Conservation (phyloP, 1,284 basidiomycete species). For the Naganishia sp. region DNA sequence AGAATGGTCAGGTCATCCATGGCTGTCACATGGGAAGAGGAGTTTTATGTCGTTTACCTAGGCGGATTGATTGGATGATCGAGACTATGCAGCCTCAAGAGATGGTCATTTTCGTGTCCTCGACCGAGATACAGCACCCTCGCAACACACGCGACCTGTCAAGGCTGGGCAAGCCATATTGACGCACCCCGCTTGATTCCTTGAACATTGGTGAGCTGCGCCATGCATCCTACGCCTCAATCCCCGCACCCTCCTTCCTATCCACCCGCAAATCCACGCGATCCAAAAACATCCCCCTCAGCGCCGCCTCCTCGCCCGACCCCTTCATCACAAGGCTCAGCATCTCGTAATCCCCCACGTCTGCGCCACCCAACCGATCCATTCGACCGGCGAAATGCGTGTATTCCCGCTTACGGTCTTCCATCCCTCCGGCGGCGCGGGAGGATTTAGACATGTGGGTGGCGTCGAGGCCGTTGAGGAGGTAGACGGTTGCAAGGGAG, state of each 20-base stretch:
- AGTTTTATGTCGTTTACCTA: too few relatives aligned
- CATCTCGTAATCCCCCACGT: constrained; percentile 2
- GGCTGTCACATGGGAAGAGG: too few relatives aligned
- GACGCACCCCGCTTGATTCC: too few relatives aligned
- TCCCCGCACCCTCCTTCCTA: constrained; percentile 5
- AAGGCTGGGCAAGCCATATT: too few relatives aligned
- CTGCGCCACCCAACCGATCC: constrained; percentile 18
- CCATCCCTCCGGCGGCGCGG: constrained; percentile 21
- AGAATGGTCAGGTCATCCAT: too few relatives aligned
- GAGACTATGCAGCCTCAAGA: too few relatives aligned
- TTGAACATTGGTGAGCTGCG: too few relatives aligned
- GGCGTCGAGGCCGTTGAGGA: constrained; percentile 30
- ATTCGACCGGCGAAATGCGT: constrained; percentile 31
- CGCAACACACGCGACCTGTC: too few relatives aligned
- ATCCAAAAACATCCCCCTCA: constrained; percentile 14
- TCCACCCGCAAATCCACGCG: constrained; percentile 1
- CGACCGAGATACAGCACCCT: too few relatives aligned
- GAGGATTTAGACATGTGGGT: constrained; percentile 11
- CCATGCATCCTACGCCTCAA: not conserved
- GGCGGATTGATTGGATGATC: too few relatives aligned
- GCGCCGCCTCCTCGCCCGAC: constrained; percentile 11
- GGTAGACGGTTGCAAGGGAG: constrained; percentile 26
- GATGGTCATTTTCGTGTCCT: too few relatives aligned
- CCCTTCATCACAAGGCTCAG: constrained; percentile 26
- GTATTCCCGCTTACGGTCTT: constrained; percentile 32